phyloP scores from a whole-genome alignment of 495 filamentous ascomycete genomes.

The Penicillium nucicola region DNA sequence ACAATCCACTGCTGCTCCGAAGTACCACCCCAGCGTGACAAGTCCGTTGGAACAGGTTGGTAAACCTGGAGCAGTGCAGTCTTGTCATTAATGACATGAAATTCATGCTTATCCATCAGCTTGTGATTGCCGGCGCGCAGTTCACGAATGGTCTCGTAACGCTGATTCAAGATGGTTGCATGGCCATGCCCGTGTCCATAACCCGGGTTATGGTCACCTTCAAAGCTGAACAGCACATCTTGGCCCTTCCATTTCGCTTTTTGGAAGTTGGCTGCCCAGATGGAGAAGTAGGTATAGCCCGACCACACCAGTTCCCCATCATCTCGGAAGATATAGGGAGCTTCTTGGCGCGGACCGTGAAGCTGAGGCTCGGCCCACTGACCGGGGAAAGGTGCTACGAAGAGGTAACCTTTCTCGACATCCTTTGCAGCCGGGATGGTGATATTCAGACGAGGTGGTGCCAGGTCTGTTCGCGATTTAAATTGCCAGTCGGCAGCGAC shows the following conservation, averaged over 20 bases:
- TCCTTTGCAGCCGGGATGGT: conserved; percentile 49
- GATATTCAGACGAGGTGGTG: conserved; percentile 54
- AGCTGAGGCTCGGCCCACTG: conserved; percentile 25
- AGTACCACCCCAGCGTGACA: conserved; percentile 34
- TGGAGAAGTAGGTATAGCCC: conserved; percentile 51
- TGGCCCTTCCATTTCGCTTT: conserved; percentile 47
- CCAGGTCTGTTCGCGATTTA: conserved; percentile 53
- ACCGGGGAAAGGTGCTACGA: conserved; percentile 53
- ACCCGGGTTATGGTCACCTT: conserved; percentile 51
- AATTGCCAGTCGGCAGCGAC: conserved; percentile 53
- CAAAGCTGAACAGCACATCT: conserved; percentile 51
- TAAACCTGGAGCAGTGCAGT: conserved; percentile 41
- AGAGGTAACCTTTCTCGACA: conserved; percentile 51
- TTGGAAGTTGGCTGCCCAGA: conserved; percentile 51
- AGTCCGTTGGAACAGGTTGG: conserved; percentile 32
- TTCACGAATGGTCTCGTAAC: conserved; percentile 53
- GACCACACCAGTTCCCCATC: conserved; percentile 56
- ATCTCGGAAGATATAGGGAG: conserved; percentile 53
- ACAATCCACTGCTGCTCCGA: conserved; percentile 42
- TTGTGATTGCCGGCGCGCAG: conserved; percentile 52
- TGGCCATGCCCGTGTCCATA: conserved; percentile 55
- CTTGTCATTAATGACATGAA: conserved; percentile 44
- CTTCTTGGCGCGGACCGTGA: conserved; percentile 53
- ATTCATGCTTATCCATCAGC: conserved; percentile 53
- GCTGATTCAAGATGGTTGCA: conserved; percentile 48